These are phyloP conservation scores for Physcomitrium patens DNA, from an alignment of 225 moss, liverwort and hornwort genomes.

Conservation along the genomic window DNA sequence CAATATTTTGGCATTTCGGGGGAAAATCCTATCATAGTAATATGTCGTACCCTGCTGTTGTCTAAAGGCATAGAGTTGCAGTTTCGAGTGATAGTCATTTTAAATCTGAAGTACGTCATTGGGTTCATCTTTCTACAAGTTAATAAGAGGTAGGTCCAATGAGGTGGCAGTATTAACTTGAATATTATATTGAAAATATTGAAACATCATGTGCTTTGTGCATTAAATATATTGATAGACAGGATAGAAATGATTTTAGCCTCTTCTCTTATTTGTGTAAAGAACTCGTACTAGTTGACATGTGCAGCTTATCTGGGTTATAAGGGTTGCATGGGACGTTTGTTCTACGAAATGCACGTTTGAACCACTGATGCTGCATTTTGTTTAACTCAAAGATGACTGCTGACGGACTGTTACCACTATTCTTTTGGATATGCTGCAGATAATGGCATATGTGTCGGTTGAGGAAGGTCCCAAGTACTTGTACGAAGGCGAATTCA, in stretches of 20 bases:
- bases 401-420: slow-evolving; percentile 16
- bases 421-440: slow-evolving; percentile 19
- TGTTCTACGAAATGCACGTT: slow-evolving; percentile 10
- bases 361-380: slow-evolving; percentile 1
- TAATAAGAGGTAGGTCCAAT: not conserved
- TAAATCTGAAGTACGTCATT: not conserved
- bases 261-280: no score
- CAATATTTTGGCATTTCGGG: slow-evolving; percentile 51
- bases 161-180: no score
- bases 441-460: slow-evolving; percentile 60
- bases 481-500: slow-evolving; percentile 56
- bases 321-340: not conserved
- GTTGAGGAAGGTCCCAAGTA: slow-evolving; percentile 57
- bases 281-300: slow-evolving; percentile 9
- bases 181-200: no score
- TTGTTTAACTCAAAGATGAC: slow-evolving; percentile 6
- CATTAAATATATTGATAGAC: no score
- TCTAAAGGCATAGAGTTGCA: slow-evolving; percentile 22
- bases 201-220: no score
- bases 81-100: slow-evolving; percentile 11
- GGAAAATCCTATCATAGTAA: slow-evolving; percentile 44
- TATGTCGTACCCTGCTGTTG: slow-evolving; percentile 10
- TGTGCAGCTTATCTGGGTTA: not conserved
- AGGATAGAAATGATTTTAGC: no score
- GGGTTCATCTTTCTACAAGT: not conserved